Conservation (phyloP, 2,329 filamentous ascomycete genomes). For the Neofusicoccum ribis region DNA sequence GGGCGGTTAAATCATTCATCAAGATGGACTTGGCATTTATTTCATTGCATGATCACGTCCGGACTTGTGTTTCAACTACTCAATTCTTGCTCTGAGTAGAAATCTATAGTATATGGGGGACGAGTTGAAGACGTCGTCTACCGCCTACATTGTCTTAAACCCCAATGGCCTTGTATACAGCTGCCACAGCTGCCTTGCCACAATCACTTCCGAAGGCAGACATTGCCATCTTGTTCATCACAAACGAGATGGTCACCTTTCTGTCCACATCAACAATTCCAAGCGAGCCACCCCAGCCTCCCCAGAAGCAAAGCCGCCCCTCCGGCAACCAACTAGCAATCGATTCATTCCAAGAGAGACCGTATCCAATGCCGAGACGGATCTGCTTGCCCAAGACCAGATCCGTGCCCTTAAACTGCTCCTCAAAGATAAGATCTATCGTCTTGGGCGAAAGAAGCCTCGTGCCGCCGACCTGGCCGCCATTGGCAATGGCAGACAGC, state of each 20-base stretch:
- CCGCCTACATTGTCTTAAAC: not conserved
- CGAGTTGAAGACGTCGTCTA: too few relatives aligned
- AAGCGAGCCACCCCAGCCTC: slow-evolving; percentile 26
- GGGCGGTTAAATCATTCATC: too few relatives aligned
- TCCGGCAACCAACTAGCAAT: not conserved
- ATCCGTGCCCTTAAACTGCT: not conserved
- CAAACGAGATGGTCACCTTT: slow-evolving; percentile 25
- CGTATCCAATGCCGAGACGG: not conserved
- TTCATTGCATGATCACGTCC: too few relatives aligned
- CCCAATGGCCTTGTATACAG: not conserved
- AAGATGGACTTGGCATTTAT: too few relatives aligned
- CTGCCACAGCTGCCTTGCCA: not conserved
- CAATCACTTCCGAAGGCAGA: not conserved
- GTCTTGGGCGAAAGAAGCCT: slow-evolving; percentile 37
- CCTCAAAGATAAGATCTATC: not conserved
- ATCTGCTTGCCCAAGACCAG: not conserved
- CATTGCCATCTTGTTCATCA: slow-evolving; percentile 26
- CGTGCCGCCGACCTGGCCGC: slow-evolving; percentile 35
- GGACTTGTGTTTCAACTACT: too few relatives aligned
- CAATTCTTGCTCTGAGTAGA: too few relatives aligned
- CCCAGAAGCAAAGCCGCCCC: slow-evolving; percentile 22
- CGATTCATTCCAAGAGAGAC: not conserved
- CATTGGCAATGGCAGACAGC: slow-evolving; percentile 40
- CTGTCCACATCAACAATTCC: slow-evolving; percentile 24
- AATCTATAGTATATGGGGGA: too few relatives aligned